Base-by-base conservation (phyloP, 305 asterid species). In the Euphrasia arctica region DNA sequence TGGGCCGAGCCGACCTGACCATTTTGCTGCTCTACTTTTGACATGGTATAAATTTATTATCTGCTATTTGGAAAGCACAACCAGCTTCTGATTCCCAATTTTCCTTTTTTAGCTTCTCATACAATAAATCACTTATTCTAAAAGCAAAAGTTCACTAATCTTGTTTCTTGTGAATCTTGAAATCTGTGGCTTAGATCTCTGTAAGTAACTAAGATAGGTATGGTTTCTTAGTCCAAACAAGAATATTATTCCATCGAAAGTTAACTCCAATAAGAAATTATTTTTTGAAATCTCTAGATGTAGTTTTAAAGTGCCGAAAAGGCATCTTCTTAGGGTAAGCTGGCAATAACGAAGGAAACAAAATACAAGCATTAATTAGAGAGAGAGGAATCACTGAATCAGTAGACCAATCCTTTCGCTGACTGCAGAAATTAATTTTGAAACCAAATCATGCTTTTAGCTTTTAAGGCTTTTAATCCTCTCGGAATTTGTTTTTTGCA, bases 201-300 rank as follows among this genome's bases (percentile, higher is more conserved):
- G 39, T 4, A n/a, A n/a, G n/a, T n/a, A 34, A 34, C 39, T 36
- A 39, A 59, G 52, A 51, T 36, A n/a, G 47, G 28, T 60, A 9
- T 9, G 9, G 48, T 42, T 36, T 54, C 58, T 61, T 50, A 52
- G 31, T 59, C 62, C 10, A 42, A 9, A 60, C 54, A 50, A 49
- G 65, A 22, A 36, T 36, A 36, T 55, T 18, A 45, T 18, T 34
- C 29, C 60, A 47, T 52, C 18, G 49, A n/a, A 25, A 51, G 10
- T 18, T 50, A 6, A 58, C 5, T 2, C 29, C 43, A 41, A 42
- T 60, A 48, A 18, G 15, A 43, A 67, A 31, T 14, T 4, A 10
- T 45, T 59, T 14, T n/a, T n/a, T n/a, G n/a, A 55, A 25, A 51
- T 39, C n/a, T 31, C 62, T 67, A 25, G 27, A 7, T 6, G 62